Evolutionary conservation across 805 yeast genomes (phyloP).

Genomic region (Pichia heedii): DNA sequence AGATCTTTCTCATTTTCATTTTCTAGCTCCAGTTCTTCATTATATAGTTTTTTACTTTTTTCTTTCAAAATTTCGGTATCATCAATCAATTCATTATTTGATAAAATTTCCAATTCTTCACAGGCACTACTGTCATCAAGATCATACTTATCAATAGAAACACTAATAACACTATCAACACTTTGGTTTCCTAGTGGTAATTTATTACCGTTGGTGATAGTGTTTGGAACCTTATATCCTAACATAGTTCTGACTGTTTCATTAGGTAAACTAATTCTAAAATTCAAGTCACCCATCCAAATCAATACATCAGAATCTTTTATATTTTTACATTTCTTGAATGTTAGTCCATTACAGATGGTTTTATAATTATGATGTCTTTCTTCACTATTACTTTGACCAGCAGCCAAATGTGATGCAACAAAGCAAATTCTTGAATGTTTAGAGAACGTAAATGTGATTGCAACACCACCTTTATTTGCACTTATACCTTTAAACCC

Average conservation of each 20-base stretch:
- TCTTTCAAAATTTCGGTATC: background rate
- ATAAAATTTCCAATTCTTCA: slow-evolving; percentile 1
- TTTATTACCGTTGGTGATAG: background rate
- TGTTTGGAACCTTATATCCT: slow-evolving; percentile 1
- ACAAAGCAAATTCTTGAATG: slow-evolving; percentile 66
- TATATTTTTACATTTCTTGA: slow-evolving; percentile 48
- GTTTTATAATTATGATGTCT: slow-evolving; percentile 82
- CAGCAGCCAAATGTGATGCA: slow-evolving; percentile 90
- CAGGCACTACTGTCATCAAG: slow-evolving; percentile 1
- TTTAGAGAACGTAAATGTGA: slow-evolving; percentile 42
- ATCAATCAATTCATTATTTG: background rate
- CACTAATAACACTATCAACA: slow-evolving; percentile 1
- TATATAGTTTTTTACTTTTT: background rate
- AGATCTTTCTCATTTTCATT: slow-evolving; percentile 2
- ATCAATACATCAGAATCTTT: slow-evolving; percentile 75
- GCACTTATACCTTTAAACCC: slow-evolving; percentile 90
- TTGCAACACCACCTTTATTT: slow-evolving; percentile 50
- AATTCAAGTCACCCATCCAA: slow-evolving; percentile 94
- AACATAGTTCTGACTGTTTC: slow-evolving; percentile 50
- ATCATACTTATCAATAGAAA: background rate
- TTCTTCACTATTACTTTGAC: slow-evolving; percentile 69
- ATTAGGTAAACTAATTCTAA: slow-evolving; percentile 63
- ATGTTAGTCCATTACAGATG: slow-evolving; percentile 58
- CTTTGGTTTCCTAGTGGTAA: background rate
- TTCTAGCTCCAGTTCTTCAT: slow-evolving; percentile 1